Percentiles rank a stretch among this genome's conserved stretches.
Evolutionary conservation across 2,329 filamentous ascomycete genomes (phyloP).

Genomic region (Aspergillus calidoustus): DNA sequence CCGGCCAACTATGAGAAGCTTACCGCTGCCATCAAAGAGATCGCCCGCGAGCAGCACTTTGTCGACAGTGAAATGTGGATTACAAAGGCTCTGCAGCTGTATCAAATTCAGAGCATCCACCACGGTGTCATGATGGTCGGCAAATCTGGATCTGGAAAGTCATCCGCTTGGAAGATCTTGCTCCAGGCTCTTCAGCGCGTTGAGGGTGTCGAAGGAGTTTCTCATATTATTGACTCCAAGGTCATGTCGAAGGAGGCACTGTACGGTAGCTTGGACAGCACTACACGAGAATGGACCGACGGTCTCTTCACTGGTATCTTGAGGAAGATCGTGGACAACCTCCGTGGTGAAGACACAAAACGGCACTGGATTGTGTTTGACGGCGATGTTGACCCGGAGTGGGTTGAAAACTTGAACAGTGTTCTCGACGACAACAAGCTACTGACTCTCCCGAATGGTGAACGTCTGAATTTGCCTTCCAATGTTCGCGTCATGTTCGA

Average conservation of each 20-base stretch:
- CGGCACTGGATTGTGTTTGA: conserved; percentile 99
- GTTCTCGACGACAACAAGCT: conserved; percentile 99
- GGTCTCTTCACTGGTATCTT: conserved; percentile 97
- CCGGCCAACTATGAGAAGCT: conserved; percentile 83
- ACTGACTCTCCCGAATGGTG: conserved; percentile 93
- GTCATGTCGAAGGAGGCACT: conserved; percentile 99
- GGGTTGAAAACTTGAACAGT: conserved; percentile 99
- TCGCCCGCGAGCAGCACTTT: conserved; percentile 83
- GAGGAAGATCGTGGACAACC: conserved; percentile 97
- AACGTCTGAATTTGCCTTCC: conserved; percentile 88
- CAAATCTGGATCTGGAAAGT: conserved; percentile 96
- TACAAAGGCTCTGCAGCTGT: conserved; percentile 94
- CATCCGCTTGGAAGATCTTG: conserved; percentile 89
- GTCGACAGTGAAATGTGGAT: conserved; percentile 95
- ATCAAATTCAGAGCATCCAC: conserved; percentile 96
- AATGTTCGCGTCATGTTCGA: conserved; percentile 99
- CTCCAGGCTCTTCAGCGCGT: conserved; percentile 89
- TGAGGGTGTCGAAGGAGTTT: conserved; percentile 90
- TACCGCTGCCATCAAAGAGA: conserved; percentile 76
- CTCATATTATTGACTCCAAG: conserved; percentile 97
- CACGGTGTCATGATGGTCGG: conserved; percentile 99
- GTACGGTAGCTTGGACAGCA: conserved; percentile 94
- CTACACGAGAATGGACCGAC: conserved; percentile 98
- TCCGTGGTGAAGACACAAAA: conserved; percentile 95
- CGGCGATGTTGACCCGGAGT: conserved; percentile 97